Evolutionary conservation across 805 yeast genomes (phyloP).

Genomic region (Candida anglica): DNA sequence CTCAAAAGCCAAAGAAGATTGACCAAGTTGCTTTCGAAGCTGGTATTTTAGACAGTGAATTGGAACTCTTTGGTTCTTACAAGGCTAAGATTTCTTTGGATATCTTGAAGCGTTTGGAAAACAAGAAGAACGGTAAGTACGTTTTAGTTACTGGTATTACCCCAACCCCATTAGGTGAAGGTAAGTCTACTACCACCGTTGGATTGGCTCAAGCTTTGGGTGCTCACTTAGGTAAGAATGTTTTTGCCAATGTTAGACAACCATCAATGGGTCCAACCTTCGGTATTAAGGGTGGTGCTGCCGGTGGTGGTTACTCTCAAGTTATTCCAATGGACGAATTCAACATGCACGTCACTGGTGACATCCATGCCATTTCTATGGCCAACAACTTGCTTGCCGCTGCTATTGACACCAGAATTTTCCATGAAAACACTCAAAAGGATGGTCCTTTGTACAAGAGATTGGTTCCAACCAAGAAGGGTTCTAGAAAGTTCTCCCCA

Average conservation of each 20-base stretch:
- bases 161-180: slow-evolving; percentile 84
- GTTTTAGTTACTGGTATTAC: slow-evolving; percentile 80
- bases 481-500: slow-evolving; percentile 60
- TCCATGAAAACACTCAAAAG: slow-evolving; percentile 75
- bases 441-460: slow-evolving; percentile 72
- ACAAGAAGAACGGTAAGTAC: slow-evolving; percentile 64
- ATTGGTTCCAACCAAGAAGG: slow-evolving; percentile 72
- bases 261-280: slow-evolving; percentile 89
- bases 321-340: slow-evolving; percentile 88
- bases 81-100: slow-evolving; percentile 73
- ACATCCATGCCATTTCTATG: slow-evolving; percentile 79
- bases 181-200: slow-evolving; percentile 80
- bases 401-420: slow-evolving; percentile 82
- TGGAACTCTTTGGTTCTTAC: slow-evolving; percentile 71
- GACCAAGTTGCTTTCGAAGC: slow-evolving; percentile 65
- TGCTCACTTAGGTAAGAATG: slow-evolving; percentile 65
- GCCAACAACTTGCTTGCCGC: slow-evolving; percentile 81
- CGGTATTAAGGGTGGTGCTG: slow-evolving; percentile 89
- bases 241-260: slow-evolving; percentile 79
- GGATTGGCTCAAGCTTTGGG: slow-evolving; percentile 80
- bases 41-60: slow-evolving; percentile 61
- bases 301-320: slow-evolving; percentile 87
- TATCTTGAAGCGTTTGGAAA: slow-evolving; percentile 57
- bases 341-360: slow-evolving; percentile 84
- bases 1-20: slow-evolving; percentile 69